Conservation (phyloP, 2,329 filamentous ascomycete genomes). For the Ceratocystis destructans region DNA sequence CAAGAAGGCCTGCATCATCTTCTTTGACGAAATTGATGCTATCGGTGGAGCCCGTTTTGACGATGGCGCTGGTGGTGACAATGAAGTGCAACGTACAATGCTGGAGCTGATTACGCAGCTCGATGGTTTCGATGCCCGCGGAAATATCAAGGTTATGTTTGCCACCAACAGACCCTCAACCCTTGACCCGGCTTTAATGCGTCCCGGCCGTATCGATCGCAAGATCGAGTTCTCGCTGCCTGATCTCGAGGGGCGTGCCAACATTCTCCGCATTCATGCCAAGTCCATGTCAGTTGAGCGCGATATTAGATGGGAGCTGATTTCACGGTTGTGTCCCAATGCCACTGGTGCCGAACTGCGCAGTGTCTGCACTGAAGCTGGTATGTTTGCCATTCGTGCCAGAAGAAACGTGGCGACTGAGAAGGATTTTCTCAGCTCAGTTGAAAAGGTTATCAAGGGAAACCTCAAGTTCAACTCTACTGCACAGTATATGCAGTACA, state of each 20-base stretch:
- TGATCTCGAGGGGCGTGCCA: constrained; percentile 91
- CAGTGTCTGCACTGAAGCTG: constrained; percentile 93
- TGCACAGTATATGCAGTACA: constrained; percentile 97
- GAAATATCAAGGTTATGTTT: constrained; percentile 99
- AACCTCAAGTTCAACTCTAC: constrained; percentile 99
- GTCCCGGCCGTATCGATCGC: constrained; percentile 90
- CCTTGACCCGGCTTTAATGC: constrained; percentile 90
- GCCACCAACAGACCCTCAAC: constrained; percentile 94
- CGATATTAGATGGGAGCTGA: constrained; percentile 97
- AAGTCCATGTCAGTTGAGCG: constrained; percentile 99
- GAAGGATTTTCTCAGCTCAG: constrained; percentile 95
- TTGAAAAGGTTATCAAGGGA: constrained; percentile 99
- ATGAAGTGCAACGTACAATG: constrained; percentile 97
- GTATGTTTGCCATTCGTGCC: constrained; percentile 94
- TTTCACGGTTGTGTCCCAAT: constrained; percentile 92
- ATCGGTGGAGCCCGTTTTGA: constrained; percentile 93
- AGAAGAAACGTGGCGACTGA: constrained; percentile 94
- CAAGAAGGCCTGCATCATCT: constrained; percentile 99
- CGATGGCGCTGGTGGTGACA: constrained; percentile 90
- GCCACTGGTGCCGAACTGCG: constrained; percentile 90
- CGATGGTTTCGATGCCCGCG: constrained; percentile 88
- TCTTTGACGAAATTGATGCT: constrained; percentile 88
- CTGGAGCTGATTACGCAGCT: constrained; percentile 93
- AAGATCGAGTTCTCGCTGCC: constrained; percentile 98
- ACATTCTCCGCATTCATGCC: constrained; percentile 94